Conservation (phyloP, 2,329 filamentous ascomycete genomes). For the Hypoxylon sp. region DNA sequence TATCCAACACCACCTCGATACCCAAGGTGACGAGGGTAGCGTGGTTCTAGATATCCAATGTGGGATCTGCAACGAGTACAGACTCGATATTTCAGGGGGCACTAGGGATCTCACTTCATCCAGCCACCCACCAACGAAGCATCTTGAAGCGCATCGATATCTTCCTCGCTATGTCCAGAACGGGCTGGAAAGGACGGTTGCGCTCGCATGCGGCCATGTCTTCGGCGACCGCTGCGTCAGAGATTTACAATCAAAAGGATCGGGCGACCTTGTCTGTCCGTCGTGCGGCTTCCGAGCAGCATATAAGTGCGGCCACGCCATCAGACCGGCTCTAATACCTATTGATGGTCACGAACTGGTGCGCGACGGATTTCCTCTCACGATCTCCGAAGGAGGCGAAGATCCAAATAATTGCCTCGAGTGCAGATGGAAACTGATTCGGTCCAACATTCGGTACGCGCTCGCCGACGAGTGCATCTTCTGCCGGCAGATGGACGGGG, state of each 20-base stretch:
- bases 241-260: slow-evolving; percentile 8
- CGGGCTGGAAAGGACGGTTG: slow-evolving; percentile 41
- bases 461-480: slow-evolving; percentile 40
- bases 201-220: slow-evolving; percentile 45
- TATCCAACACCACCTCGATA: slow-evolving; percentile 40
- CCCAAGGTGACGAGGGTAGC: slow-evolving; percentile 21
- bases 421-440: slow-evolving; percentile 43
- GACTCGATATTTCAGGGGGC: slow-evolving; percentile 40
- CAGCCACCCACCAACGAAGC: neutral
- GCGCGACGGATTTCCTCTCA: slow-evolving; percentile 43
- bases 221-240: slow-evolving; percentile 45
- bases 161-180: slow-evolving; percentile 29
- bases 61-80: slow-evolving; percentile 36
- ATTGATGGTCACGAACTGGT: slow-evolving; percentile 29
- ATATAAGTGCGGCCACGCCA: slow-evolving; percentile 42
- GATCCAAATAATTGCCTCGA: slow-evolving; percentile 41
- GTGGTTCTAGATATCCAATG: slow-evolving; percentile 37
- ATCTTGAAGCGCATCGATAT: slow-evolving; percentile 13
- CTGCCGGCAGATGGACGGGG: slow-evolving; percentile 29
- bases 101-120: slow-evolving; percentile 23
- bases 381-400: slow-evolving; percentile 41
- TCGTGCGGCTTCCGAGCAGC: slow-evolving; percentile 42
- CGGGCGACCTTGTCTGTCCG: slow-evolving; percentile 36
- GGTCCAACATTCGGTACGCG: slow-evolving; percentile 29
- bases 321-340: slow-evolving; percentile 38